phyloP scores from a whole-genome alignment of 2,329 filamentous ascomycete genomes.

The Hirsutella thompsonii region DNA sequence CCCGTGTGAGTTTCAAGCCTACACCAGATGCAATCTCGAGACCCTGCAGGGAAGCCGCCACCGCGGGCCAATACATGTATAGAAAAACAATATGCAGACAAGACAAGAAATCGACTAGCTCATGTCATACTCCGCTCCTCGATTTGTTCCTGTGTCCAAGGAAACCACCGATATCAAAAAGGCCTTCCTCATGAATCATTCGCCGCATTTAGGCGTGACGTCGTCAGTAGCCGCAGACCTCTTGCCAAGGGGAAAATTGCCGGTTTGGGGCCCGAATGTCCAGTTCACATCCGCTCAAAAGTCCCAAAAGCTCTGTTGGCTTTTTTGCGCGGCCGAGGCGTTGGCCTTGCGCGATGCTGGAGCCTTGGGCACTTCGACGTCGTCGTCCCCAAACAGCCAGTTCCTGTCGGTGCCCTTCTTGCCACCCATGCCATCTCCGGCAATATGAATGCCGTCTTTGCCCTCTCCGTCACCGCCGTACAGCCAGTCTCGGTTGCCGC shows the following conservation, averaged over 20 bases:
- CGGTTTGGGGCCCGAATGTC: conserved; percentile 3
- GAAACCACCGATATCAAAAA: conserved; percentile 1
- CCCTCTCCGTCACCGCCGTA: conserved; percentile 41
- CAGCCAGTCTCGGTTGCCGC: conserved; percentile 42
- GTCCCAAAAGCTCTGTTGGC: conserved; percentile 28
- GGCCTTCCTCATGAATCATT: conserved; percentile 17
- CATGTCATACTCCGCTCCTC: background rate
- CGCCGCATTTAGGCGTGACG: conserved; percentile 18
- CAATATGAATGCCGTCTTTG: conserved; percentile 27
- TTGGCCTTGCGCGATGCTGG: conserved; percentile 20
- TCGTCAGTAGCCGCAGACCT: conserved; percentile 9
- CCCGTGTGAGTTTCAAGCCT: too few species aligned
- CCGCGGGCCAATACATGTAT: conserved; percentile 1
- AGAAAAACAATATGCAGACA: background rate
- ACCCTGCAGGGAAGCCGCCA: background rate
- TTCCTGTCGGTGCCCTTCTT: conserved; percentile 36
- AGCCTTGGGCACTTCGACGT: conserved; percentile 15
- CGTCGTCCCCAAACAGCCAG: conserved; percentile 47
- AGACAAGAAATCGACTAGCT: background rate
- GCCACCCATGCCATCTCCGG: conserved; percentile 53
- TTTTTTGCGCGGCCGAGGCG: conserved; percentile 5
- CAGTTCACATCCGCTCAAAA: conserved; percentile 19
- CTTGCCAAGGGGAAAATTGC: background rate
- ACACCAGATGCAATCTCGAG: background rate
- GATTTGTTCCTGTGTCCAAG: conserved; percentile 1